Percentiles rank a stretch among this genome's conserved stretches.
Evolutionary conservation across 208 protist genomes (phyloP).

Genomic region (Giardia muris): DNA sequence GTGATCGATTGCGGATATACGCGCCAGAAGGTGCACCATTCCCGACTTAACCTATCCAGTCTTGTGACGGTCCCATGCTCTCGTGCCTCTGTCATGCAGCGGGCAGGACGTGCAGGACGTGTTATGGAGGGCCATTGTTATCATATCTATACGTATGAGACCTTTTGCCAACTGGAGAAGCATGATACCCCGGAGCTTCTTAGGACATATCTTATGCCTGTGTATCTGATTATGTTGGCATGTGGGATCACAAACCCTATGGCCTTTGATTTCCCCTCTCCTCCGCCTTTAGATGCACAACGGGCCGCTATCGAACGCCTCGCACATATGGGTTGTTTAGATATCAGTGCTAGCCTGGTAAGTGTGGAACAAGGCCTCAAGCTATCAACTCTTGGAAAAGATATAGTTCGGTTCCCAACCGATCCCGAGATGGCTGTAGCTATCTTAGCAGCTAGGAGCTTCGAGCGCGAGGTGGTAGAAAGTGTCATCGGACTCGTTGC

Average conservation of each 20-base stretch:
- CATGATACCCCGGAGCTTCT: slow-evolving; percentile 66
- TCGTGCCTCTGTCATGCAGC: slow-evolving; percentile 49
- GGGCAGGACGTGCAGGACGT: slow-evolving; percentile 54
- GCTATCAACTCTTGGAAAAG: not conserved
- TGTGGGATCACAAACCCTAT: slow-evolving; percentile 57
- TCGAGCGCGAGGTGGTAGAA: not conserved
- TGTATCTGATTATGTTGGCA: slow-evolving; percentile 64
- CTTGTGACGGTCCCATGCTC: slow-evolving; percentile 58
- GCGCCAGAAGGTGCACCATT: slow-evolving; percentile 73
- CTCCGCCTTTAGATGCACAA: not conserved
- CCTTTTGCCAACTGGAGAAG: slow-evolving; percentile 49
- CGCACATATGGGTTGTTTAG: not conserved
- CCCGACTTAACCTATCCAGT: slow-evolving; percentile 78
- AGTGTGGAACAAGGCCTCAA: not conserved
- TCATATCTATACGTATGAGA: slow-evolving; percentile 57
- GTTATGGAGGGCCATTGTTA: slow-evolving; percentile 80
- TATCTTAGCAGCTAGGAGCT: not conserved
- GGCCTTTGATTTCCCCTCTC: slow-evolving; percentile 44
- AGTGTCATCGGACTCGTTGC: not conserved
- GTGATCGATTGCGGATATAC: slow-evolving; percentile 47
- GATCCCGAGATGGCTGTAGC: not conserved
- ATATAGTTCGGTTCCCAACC: not conserved
- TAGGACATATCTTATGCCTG: slow-evolving; percentile 59
- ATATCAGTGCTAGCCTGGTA: not conserved
- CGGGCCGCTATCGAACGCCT: not conserved